Evolutionary conservation across 2,329 filamentous ascomycete genomes (phyloP).

Genomic region (Trichoderma simmonsii): DNA sequence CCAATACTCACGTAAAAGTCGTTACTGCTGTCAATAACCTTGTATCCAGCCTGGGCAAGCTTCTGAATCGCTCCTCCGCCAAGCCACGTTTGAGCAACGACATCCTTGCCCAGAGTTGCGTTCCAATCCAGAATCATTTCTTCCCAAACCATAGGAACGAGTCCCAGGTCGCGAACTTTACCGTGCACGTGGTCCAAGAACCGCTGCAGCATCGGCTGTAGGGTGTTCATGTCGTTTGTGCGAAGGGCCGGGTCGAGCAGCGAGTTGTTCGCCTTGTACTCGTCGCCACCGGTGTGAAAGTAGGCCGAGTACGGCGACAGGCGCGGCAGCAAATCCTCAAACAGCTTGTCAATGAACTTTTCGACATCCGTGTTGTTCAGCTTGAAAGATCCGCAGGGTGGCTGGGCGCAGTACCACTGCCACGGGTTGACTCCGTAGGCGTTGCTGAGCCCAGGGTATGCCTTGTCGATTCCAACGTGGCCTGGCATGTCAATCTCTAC

Average conservation of each 20-base stretch:
- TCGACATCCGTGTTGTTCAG: slow-evolving; percentile 70
- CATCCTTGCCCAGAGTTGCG: slow-evolving; percentile 65
- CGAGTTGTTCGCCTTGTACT: slow-evolving; percentile 69
- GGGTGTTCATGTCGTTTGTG: slow-evolving; percentile 60
- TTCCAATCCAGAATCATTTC: slow-evolving; percentile 81
- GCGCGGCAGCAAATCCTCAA: slow-evolving; percentile 73
- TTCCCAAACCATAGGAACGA: slow-evolving; percentile 82
- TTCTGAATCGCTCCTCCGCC: slow-evolving; percentile 59
- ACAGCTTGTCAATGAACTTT: slow-evolving; percentile 67
- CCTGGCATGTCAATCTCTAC: slow-evolving; percentile 62
- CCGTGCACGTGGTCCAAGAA: slow-evolving; percentile 70
- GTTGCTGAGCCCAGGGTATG: slow-evolving; percentile 56
- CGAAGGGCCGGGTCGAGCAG: slow-evolving; percentile 68
- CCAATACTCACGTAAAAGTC: slow-evolving; percentile 63
- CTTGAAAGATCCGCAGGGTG: slow-evolving; percentile 69
- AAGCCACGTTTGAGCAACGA: slow-evolving; percentile 77
- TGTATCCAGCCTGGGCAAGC: slow-evolving; percentile 61
- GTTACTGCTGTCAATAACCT: slow-evolving; percentile 72
- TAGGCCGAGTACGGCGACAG: slow-evolving; percentile 65
- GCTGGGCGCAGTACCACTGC: slow-evolving; percentile 58
- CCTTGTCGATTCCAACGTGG: slow-evolving; percentile 50
- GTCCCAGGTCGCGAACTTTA: slow-evolving; percentile 58
- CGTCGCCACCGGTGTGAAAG: slow-evolving; percentile 87
- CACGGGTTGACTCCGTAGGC: slow-evolving; percentile 55
- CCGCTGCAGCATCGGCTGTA: slow-evolving; percentile 73